Percentiles rank a stretch among this genome's conserved stretches.
Evolutionary conservation across 805 yeast species (phyloP).

Genomic region (Ogataea minuta): DNA sequence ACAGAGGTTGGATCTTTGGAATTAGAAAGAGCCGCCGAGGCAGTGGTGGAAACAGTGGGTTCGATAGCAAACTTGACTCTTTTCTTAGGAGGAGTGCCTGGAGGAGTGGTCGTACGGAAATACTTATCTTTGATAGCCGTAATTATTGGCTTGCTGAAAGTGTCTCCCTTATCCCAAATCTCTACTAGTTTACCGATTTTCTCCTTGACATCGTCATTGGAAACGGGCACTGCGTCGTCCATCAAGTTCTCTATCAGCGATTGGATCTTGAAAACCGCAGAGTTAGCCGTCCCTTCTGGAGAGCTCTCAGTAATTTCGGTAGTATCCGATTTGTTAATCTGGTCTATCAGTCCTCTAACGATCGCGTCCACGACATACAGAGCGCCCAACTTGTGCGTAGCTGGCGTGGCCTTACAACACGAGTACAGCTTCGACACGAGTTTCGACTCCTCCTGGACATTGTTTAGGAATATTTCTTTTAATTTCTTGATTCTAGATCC

Average conservation of each 20-base stretch:
- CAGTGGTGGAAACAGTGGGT: constrained; percentile 14
- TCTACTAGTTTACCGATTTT: constrained; percentile 83
- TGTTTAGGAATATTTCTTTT: constrained; percentile 71
- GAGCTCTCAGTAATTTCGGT: constrained; percentile 49
- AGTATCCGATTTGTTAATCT: constrained; percentile 56
- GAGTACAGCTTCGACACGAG: constrained; percentile 58
- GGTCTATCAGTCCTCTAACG: constrained; percentile 77
- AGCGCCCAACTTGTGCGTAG: constrained; percentile 84
- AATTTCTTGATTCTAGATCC: constrained; percentile 90
- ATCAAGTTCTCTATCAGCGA: constrained; percentile 62
- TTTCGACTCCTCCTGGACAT: constrained; percentile 50
- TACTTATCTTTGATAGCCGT: constrained; percentile 54
- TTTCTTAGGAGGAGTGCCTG: constrained; percentile 57
- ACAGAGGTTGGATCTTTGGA: constrained; percentile 58
- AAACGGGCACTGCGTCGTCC: constrained; percentile 58
- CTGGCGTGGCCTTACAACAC: constrained; percentile 69
- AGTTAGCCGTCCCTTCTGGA: constrained; percentile 68
- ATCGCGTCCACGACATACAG: constrained; percentile 91
- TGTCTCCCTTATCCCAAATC: constrained; percentile 86
- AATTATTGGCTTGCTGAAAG: constrained; percentile 63
- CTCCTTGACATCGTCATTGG: constrained; percentile 55
- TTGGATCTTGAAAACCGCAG: constrained; percentile 66
- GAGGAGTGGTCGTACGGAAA: constrained; percentile 68
- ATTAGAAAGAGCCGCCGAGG: constrained; percentile 21
- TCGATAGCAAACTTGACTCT: constrained; percentile 30